Percentiles rank a stretch among this genome's conserved stretches.
Conservation (phyloP, 2,329 filamentous ascomycete species). For the Beauveria asiatica region DNA sequence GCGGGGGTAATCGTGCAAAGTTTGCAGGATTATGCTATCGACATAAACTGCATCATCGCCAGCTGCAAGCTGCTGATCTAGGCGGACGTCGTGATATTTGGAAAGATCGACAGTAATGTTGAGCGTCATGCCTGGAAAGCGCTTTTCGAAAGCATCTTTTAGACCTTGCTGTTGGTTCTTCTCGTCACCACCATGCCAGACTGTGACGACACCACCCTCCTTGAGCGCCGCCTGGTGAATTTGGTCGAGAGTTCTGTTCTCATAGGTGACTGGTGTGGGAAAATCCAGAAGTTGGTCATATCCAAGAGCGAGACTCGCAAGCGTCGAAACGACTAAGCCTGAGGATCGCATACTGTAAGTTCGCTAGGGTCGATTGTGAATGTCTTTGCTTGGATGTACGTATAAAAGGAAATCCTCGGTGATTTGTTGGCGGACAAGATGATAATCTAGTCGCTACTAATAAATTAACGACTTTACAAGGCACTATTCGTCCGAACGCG, state of each 20-base stretch:
- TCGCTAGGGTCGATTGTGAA: too few relatives aligned
- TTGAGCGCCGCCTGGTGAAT: constrained; percentile 37
- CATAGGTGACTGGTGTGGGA: constrained; percentile 14
- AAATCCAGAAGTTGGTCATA: not conserved
- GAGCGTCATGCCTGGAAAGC: constrained; percentile 42
- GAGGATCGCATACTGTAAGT: not conserved
- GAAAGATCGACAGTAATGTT: constrained; percentile 47
- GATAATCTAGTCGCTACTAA: too few relatives aligned
- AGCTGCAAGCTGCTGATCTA: constrained; percentile 36
- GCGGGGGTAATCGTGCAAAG: constrained; percentile 41
- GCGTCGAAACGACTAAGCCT: not conserved
- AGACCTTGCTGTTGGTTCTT: constrained; percentile 28
- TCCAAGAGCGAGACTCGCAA: not conserved
- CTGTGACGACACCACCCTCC: constrained; percentile 36
- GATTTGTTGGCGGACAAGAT: too few relatives aligned
- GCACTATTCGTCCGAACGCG: too few relatives aligned
- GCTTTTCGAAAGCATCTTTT: constrained; percentile 34
- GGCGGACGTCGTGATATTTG: constrained; percentile 42
- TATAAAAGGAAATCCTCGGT: too few relatives aligned
- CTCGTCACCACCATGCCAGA: constrained; percentile 43
- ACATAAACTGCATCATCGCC: constrained; percentile 23
- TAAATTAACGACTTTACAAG: not conserved
- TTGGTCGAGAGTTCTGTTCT: constrained; percentile 39
- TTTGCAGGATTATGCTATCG: constrained; percentile 42
- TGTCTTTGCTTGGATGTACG: not conserved